These are phyloP conservation scores for Phallus indusiatus DNA, from an alignment of 768 basidiomycete species.

Conservation along the genomic window DNA sequence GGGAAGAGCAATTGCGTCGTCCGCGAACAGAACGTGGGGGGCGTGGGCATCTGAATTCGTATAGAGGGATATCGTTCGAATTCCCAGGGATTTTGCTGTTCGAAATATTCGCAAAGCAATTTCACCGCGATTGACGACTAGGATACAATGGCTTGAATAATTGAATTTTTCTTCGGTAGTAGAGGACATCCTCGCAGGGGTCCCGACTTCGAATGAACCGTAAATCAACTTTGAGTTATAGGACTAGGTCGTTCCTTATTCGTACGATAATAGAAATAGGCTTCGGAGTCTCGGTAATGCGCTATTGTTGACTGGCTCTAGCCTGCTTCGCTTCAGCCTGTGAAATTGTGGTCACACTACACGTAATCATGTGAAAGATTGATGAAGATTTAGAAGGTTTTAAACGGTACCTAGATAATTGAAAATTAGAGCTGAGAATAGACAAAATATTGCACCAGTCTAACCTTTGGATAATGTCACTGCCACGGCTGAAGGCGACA, in stretches of 20 bases:
- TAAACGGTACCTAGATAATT: neutral
- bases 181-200: neutral
- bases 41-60: slow-evolving; percentile 47
- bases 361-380: no score
- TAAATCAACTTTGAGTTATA: no score
- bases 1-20: slow-evolving; percentile 35
- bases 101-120: slow-evolving; percentile 57
- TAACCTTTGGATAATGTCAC: neutral
- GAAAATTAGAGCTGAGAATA: neutral
- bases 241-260: no score
- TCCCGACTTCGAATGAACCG: neutral
- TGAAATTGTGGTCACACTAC: no score
- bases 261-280: no score
- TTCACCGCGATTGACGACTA: slow-evolving; percentile 66
- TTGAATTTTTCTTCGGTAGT: neutral
- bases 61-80: slow-evolving; percentile 51
- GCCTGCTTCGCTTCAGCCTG: no score
- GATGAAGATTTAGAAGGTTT: no score
- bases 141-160: slow-evolving; percentile 20
- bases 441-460: neutral
- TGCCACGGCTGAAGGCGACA: slow-evolving; percentile 24
- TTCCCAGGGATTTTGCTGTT: slow-evolving; percentile 41
- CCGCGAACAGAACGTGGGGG: slow-evolving; percentile 48
- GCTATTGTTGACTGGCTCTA: no score
- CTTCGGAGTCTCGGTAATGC: no score